Conservation (phyloP, 805 yeast species). For the Peterozyma xylosa region DNA sequence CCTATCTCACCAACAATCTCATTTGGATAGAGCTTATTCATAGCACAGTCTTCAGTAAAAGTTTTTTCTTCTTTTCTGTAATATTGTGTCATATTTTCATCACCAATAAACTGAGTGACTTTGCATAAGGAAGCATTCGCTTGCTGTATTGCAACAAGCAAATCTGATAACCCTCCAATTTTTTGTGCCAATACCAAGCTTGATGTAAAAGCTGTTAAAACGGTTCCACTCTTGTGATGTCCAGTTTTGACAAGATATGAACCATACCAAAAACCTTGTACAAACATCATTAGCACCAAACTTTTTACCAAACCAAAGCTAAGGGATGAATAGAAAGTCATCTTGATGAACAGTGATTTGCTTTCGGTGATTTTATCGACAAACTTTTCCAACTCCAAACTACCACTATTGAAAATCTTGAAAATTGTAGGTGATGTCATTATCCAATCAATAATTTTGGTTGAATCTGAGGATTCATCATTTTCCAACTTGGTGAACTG, state of each 20-base stretch:
- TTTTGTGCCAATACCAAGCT: constrained; percentile 67
- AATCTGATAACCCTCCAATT: constrained; percentile 45
- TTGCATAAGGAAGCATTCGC: constrained; percentile 62
- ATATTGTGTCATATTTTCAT: constrained; percentile 1
- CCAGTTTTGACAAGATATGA: constrained; percentile 50
- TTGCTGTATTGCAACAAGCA: constrained; percentile 56
- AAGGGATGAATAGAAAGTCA: constrained; percentile 39
- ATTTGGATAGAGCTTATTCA: constrained; percentile 14
- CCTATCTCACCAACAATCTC: constrained; percentile 40
- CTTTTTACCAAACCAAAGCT: constrained; percentile 53
- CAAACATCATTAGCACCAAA: constrained; percentile 66
- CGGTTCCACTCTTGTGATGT: constrained; percentile 47
- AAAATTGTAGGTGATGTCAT: constrained; percentile 53
- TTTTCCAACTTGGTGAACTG: constrained; percentile 52
- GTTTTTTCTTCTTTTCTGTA: not conserved
- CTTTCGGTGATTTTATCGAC: constrained; percentile 18
- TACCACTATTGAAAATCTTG: constrained; percentile 51
- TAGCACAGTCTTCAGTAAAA: not conserved
- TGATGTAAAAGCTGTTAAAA: constrained; percentile 77
- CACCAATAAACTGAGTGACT: constrained; percentile 32
- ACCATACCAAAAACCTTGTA: constrained; percentile 93
- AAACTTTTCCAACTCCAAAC: constrained; percentile 41
- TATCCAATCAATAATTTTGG: constrained; percentile 66
- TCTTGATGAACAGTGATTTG: constrained; percentile 30
- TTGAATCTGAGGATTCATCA: constrained; percentile 39